These are phyloP conservation scores for Pezicula neosporulosa DNA, from an alignment of 2,329 filamentous ascomycete species.

Conservation along the genomic window DNA sequence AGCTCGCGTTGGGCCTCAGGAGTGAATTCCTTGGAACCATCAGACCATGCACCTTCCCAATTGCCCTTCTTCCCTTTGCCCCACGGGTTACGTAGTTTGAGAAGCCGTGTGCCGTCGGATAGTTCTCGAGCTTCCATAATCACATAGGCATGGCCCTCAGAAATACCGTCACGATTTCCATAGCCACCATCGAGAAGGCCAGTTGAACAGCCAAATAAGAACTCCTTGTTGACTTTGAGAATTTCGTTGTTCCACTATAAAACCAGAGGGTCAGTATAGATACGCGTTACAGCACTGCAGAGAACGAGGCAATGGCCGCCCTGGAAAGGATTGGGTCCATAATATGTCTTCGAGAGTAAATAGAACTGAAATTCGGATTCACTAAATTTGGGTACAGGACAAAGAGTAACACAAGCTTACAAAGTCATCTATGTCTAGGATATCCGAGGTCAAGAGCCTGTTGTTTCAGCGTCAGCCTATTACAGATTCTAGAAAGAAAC, in stretches of 20 bases:
- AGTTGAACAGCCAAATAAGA: conserved; percentile 69
- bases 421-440: conserved; percentile 75
- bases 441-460: conserved; percentile 62
- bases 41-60: conserved; percentile 56
- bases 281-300: too few species aligned
- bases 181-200: conserved; percentile 62
- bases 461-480: too few species aligned
- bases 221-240: conserved; percentile 75
- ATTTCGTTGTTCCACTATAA: conserved; percentile 70
- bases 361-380: too few species aligned
- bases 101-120: conserved; percentile 49
- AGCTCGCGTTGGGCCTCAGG: conserved; percentile 54
- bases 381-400: too few species aligned
- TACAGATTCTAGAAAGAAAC: too few species aligned
- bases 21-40: conserved; percentile 61
- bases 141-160: conserved; percentile 56
- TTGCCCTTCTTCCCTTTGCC: conserved; percentile 53
- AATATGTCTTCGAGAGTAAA: too few species aligned
- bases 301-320: too few species aligned
- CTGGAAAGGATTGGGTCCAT: too few species aligned
- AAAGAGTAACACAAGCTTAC: too few species aligned
- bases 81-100: conserved; percentile 60
- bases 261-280: too few species aligned
- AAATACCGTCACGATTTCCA: conserved; percentile 55
- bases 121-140: conserved; percentile 54